Evolutionary conservation across 1,284 basidiomycete species (phyloP), one percentile per base, ranked within the genome.

Genomic region (Ceratobasidium sp.): DNA sequence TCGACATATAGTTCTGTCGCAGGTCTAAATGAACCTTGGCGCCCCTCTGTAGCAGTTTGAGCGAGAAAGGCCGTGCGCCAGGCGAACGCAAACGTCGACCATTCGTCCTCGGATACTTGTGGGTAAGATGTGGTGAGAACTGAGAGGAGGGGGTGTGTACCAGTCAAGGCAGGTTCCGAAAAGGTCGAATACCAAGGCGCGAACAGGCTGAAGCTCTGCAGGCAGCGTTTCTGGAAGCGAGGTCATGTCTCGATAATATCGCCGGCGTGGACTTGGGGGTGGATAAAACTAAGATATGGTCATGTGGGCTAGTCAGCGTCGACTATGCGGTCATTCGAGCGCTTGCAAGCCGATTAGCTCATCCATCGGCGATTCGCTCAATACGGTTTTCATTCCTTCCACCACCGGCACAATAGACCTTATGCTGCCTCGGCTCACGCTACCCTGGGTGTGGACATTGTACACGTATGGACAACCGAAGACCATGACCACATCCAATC

Each of bases 131-230:
- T 35, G 40, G 52, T 53, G 13, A 72, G 56, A 17, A 62, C 53
- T 40, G 68, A 32, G 32, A 40, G 34, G n/a, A 74, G 62, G 10
- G 31, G 73, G 70, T 0, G 68, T 72, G 42, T 75, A 70, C 74
- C 76, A 78, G 58, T 78, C 74, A 4, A 74, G 72, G 31, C 76
- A 71, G 0, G 77, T 78, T 10, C 77, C 77, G 38, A 78, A 76
- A 13, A 76, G 71, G 70, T 76, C 75, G 69, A 76, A 76, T 40
- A 74, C 71, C 38, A 77, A 71, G 52, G 72, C 74, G 43, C 72
- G 67, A 52, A 74, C 70, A 35, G 22, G 17, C 13, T 47, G 64
- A 2, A 72, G 50, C 4, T 45, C 13, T 3, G 68, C 45, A n/a
- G 68, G 68, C 10, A 60, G 40, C 12, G 64, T 34, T 13, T 31